A percentile compares a stretch with the other conserved stretches of the same genome.
phyloP scores from a whole-genome alignment of 208 protist species.

The Novymonas esmeraldas region DNA sequence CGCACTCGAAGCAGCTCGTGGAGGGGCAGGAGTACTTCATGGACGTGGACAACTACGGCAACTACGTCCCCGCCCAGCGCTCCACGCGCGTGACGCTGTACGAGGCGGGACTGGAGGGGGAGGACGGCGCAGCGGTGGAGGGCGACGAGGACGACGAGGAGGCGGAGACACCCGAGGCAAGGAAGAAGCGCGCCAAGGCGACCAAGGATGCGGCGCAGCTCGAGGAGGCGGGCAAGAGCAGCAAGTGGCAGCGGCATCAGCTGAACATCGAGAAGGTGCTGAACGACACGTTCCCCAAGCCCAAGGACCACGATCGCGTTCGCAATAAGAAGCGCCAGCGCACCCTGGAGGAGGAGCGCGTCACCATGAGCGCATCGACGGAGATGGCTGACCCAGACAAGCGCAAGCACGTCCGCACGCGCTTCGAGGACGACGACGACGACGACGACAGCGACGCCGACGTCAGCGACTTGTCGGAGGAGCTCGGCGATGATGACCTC shows the following conservation, averaged over 20 bases:
- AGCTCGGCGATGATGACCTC: conserved; percentile 41
- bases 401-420: conserved; percentile 57
- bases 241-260: conserved; percentile 85
- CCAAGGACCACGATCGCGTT: conserved; percentile 38
- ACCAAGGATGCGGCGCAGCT: conserved; percentile 44
- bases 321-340: conserved; percentile 49
- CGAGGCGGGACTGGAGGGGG: conserved; percentile 59
- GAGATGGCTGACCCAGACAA: conserved; percentile 37
- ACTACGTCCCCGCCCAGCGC: conserved; percentile 74
- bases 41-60: conserved; percentile 91
- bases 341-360: conserved; percentile 76
- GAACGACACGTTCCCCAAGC: conserved; percentile 83
- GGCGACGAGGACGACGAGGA: conserved; percentile 36
- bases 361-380: conserved; percentile 57
- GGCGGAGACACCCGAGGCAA: conserved; percentile 40
- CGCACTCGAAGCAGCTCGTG: conserved; percentile 60
- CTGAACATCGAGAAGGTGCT: conserved; percentile 85
- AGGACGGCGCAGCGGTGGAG: too few relatives aligned
- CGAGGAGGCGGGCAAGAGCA: conserved; percentile 37
- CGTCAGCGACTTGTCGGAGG: conserved; percentile 34
- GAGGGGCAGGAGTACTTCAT: conserved; percentile 81
- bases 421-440: conserved; percentile 40
- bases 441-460: conserved; percentile 44
- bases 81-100: conserved; percentile 75
- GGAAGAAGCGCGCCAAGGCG: conserved; percentile 37